Base-by-base conservation (phyloP, 2,329 filamentous ascomycete genomes). In the Drechslerella stenobrocha region DNA sequence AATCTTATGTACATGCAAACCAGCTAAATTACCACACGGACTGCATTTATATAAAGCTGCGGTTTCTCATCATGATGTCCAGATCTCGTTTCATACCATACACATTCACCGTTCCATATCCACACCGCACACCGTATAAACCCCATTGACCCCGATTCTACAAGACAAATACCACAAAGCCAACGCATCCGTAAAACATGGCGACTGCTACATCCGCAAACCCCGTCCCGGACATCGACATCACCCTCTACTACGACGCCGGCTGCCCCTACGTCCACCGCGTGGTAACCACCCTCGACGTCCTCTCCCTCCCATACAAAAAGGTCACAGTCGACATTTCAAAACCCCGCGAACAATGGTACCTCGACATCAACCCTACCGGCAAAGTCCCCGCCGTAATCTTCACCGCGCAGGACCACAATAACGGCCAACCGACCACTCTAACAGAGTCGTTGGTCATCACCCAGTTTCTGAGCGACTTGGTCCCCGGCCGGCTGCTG, bases 191-290 rank as follows among this genome's bases (percentile, higher is more conserved):
- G 4, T 15, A n/a, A 47, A 46, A 11, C 26, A 35, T 18, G 15
- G 11, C 28, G 20, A 20, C 42, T 13, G 3, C 26, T 42, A 6
- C 46, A 50, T 40, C 9, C 42, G 44, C 45, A 34, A 50, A 67
- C n/a, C n/a, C n/a, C n/a, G n/a, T n/a, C n/a, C n/a, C n/a, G n/a
- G n/a, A n/a, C 50, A 34, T 67, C 55, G 5, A 48, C 34, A 40
- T 67, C 40, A 67, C 63, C 24, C 63, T 67, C 40, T 90, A 90
- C 77, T 89, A 87, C 48, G 87, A 85, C 78, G 84, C 84, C 71
- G 52, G 71, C 50, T 90, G 87, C 75, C 87, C 87, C 20, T 90
- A 82, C 80, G 88, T 87, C 13, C 88, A 92, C 74, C 86, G 89
- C 32, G 87, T 84, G 0, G 86, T 90, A 72, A 89, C 90, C 64